Conservation (phyloP, 345 rosid genomes). For the Firmiana major region DNA sequence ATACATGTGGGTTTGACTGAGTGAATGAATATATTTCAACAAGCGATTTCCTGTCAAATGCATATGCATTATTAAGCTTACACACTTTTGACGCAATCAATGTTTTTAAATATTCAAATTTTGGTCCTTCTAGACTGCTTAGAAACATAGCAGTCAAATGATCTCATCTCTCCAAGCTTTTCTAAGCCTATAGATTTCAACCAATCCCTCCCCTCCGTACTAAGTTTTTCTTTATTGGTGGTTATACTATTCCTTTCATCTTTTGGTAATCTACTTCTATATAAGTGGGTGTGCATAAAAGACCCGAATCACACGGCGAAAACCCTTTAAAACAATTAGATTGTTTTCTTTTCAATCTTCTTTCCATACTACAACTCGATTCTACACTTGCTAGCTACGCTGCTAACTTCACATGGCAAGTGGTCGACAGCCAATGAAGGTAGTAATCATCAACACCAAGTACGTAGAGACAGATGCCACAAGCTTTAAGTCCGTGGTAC, state of each 20-base stretch:
- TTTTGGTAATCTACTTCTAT: not conserved
- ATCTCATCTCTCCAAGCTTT: not conserved
- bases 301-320: not conserved
- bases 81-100: not conserved
- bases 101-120: not conserved
- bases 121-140: slow-evolving; percentile 12
- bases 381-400: not conserved
- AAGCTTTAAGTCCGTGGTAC: slow-evolving; percentile 66
- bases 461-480: slow-evolving; percentile 44
- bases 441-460: slow-evolving; percentile 52
- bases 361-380: not conserved
- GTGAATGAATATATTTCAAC: not conserved
- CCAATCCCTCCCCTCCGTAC: not conserved
- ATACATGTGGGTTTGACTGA: slow-evolving; percentile 2
- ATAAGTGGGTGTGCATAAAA: not conserved
- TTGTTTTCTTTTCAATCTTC: not conserved
- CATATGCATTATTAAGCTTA: not conserved
- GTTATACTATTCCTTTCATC: not conserved
- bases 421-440: slow-evolving; percentile 34
- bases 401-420: not conserved
- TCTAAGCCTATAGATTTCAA: not conserved
- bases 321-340: not conserved
- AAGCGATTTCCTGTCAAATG: not conserved
- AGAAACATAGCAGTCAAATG: not conserved
- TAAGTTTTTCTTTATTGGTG: not conserved